Conservation (phyloP, 2,329 filamentous ascomycete species). For the Penicillium sumatraense region DNA sequence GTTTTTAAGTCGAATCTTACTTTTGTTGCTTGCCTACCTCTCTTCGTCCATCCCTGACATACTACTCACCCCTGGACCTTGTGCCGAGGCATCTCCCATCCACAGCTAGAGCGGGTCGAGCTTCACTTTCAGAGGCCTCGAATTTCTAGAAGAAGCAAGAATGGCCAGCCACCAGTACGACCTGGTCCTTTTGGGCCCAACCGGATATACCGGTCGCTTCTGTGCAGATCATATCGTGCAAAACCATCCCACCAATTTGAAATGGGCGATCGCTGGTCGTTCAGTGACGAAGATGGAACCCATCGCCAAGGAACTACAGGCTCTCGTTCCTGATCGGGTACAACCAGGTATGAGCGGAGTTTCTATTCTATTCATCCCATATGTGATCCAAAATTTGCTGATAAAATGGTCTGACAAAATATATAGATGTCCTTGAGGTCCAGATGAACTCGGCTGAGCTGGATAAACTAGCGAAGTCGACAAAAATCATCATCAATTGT, state of each 20-base stretch:
- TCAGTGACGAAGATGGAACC: conserved; percentile 74
- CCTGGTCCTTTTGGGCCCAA: conserved; percentile 69
- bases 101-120: conserved; percentile 2
- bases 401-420: conserved; percentile 12
- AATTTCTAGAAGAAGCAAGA: conserved; percentile 5
- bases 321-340: conserved; percentile 69
- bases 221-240: conserved; percentile 75
- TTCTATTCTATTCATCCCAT: background rate
- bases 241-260: conserved; percentile 73
- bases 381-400: no score
- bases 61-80: background rate
- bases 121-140: conserved; percentile 9
- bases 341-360: conserved; percentile 63
- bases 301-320: conserved; percentile 69
- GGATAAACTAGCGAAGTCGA: conserved; percentile 57
- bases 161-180: conserved; percentile 63
- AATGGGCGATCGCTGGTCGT: conserved; percentile 87
- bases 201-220: conserved; percentile 82
- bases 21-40: background rate
- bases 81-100: background rate
- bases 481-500: conserved; percentile 63
- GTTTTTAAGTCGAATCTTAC: background rate
- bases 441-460: conserved; percentile 57
- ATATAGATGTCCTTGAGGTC: conserved; percentile 49
- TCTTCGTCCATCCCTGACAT: background rate